phyloP scores from a whole-genome alignment of 2,329 filamentous ascomycete species.

The Grosmannia serpens region DNA sequence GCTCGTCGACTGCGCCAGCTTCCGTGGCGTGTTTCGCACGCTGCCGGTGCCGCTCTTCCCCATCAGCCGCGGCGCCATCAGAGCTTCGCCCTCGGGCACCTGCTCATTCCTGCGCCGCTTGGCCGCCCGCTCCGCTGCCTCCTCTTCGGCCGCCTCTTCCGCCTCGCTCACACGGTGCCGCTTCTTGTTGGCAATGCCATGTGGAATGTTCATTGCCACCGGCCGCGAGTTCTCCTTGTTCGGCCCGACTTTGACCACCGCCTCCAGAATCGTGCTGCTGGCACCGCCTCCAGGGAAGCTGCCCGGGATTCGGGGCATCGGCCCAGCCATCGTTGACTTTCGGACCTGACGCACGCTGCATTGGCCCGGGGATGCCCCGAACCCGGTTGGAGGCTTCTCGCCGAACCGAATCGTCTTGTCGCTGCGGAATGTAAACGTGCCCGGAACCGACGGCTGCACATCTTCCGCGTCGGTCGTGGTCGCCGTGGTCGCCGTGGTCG shows the following conservation, averaged over 20 bases:
- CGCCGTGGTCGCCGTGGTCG: not conserved
- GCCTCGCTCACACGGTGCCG: slow-evolving; percentile 46
- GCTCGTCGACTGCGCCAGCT: not conserved
- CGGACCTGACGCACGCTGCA: slow-evolving; percentile 50
- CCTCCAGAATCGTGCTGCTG: not conserved
- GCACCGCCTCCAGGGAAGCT: slow-evolving; percentile 28
- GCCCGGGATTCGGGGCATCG: slow-evolving; percentile 12
- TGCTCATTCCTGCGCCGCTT: slow-evolving; percentile 47
- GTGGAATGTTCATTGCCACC: slow-evolving; percentile 16
- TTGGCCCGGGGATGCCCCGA: slow-evolving; percentile 47
- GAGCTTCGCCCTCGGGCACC: slow-evolving; percentile 38
- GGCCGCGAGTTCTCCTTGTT: slow-evolving; percentile 47
- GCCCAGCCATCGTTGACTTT: slow-evolving; percentile 28
- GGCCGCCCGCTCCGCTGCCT: slow-evolving; percentile 35
- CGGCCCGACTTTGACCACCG: slow-evolving; percentile 18
- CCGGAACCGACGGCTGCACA: slow-evolving; percentile 30
- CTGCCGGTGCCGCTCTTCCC: slow-evolving; percentile 8
- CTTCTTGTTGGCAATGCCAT: slow-evolving; percentile 57
- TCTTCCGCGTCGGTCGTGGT: slow-evolving; percentile 12
- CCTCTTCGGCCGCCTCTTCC: slow-evolving; percentile 41
- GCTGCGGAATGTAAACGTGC: slow-evolving; percentile 54
- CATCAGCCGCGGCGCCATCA: slow-evolving; percentile 37
- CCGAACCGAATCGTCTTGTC: slow-evolving; percentile 53
- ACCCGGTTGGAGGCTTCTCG: slow-evolving; percentile 34
- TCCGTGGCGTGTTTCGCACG: slow-evolving; percentile 5